Evolutionary conservation across 495 filamentous ascomycete genomes (phyloP).

Genomic region (Friedmanniomyces simplex): DNA sequence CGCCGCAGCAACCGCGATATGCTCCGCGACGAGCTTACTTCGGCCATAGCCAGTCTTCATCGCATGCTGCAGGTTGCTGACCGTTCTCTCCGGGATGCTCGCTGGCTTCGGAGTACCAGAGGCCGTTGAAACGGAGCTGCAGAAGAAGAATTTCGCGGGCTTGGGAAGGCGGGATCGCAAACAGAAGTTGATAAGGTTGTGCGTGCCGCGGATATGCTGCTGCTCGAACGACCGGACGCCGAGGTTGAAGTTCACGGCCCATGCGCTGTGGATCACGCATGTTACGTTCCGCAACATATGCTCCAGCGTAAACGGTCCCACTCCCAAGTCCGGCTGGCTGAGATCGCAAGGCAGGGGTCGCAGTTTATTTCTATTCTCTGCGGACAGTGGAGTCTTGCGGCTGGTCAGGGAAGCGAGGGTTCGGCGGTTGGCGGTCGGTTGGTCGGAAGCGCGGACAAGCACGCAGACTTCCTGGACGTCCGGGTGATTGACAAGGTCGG

Average conservation of each 20-base stretch:
- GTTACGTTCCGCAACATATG: conserved; percentile 7
- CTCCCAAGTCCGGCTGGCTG: conserved; percentile 10
- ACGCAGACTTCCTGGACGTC: conserved; percentile 9
- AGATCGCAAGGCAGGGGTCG: conserved; percentile 14
- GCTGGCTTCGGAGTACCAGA: conserved; percentile 12
- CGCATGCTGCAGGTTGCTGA: conserved; percentile 33
- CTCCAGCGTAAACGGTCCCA: conserved; percentile 2
- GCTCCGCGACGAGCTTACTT: conserved; percentile 48
- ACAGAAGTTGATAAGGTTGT: conserved; percentile 46
- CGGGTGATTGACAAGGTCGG: conserved; percentile 6
- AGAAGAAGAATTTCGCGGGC: conserved; percentile 34
- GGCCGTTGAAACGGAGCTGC: conserved; percentile 26
- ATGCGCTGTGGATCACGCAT: conserved; percentile 38
- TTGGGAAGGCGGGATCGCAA: conserved; percentile 33
- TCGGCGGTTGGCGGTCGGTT: conserved; percentile 1
- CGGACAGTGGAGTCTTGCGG: conserved; percentile 8
- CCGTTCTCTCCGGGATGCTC: conserved; percentile 33
- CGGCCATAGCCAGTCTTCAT: conserved; percentile 47
- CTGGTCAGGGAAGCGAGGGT: conserved; percentile 3
- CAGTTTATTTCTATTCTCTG: not conserved
- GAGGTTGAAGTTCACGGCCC: conserved; percentile 51
- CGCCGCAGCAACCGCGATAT: conserved; percentile 17
- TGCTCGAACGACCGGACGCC: conserved; percentile 32
- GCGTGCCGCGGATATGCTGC: conserved; percentile 40
- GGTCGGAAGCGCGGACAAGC: conserved; percentile 16